These are phyloP conservation scores for Pythium biforme DNA, from an alignment of 352 stramenopile species.

Conservation along the genomic window DNA sequence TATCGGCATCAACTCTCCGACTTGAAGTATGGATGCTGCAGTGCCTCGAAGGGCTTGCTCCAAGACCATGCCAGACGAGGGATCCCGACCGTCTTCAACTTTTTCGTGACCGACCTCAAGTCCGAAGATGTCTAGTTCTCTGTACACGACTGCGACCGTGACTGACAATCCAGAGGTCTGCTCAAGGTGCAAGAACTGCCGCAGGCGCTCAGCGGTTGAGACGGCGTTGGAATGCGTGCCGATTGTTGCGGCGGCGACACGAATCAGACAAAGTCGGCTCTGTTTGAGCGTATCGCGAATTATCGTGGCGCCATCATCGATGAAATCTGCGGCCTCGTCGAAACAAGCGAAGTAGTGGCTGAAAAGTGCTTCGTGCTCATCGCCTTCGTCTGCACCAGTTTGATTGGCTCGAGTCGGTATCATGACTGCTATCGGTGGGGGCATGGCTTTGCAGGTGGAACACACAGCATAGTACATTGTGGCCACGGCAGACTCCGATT, in stretches of 20 bases:
- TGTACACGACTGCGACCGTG: neutral
- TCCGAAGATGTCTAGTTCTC: constrained; percentile 12
- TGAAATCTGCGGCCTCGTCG: neutral
- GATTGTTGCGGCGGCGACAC: neutral
- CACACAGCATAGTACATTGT: constrained; percentile 22
- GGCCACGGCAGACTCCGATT: constrained; percentile 1
- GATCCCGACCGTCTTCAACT: neutral
- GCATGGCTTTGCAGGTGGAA: neutral
- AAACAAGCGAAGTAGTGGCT: constrained; percentile 16
- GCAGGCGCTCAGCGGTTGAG: neutral
- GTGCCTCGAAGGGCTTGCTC: constrained; percentile 4
- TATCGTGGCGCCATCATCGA: neutral
- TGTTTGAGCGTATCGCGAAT: constrained; percentile 8
- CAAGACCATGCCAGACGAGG: neutral
- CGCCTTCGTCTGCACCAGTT: neutral
- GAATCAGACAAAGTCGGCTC: constrained; percentile 11
- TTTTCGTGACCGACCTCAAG: neutral
- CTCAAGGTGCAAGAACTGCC: neutral
- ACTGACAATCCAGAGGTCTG: neutral
- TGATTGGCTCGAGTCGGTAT: neutral
- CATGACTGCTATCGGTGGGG: constrained; percentile 13
- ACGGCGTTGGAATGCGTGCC: neutral
- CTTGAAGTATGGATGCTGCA: constrained; percentile 6
- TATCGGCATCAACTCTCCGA: neutral
- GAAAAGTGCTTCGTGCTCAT: neutral